Conservation (phyloP, 148 eudicot genomes). For the Talinum fruticosum region DNA sequence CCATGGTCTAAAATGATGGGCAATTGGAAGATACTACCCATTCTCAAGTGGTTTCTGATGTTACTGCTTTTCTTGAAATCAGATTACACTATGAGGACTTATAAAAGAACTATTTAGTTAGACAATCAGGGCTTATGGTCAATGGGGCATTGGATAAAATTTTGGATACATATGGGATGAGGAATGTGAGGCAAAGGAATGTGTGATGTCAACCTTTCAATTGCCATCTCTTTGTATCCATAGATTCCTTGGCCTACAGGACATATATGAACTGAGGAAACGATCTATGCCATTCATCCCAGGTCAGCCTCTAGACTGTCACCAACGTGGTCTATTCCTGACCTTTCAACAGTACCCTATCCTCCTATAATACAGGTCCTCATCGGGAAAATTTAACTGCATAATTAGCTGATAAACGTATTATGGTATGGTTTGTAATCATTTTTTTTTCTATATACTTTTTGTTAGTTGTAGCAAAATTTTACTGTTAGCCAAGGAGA, state of each 20-base stretch:
- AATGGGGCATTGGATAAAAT: constrained; percentile 25
- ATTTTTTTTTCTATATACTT: not conserved
- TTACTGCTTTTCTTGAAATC: not conserved
- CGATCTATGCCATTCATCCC: constrained; percentile 18
- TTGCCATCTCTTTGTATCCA: constrained; percentile 18
- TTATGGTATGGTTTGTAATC: too few relatives aligned
- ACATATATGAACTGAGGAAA: constrained; percentile 10
- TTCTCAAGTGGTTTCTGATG: constrained; percentile 10
- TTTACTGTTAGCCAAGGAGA: not conserved
- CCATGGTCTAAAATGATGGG: not conserved
- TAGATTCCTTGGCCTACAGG: constrained; percentile 12
- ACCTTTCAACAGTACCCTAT: constrained; percentile 13
- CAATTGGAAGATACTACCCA: not conserved
- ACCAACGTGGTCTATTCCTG: constrained; percentile 14
- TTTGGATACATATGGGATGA: constrained; percentile 27
- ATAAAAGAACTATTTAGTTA: not conserved
- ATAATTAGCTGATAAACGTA: too few relatives aligned
- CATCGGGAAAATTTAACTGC: not conserved
- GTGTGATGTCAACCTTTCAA: constrained; percentile 28
- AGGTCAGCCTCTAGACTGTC: constrained; percentile 8
- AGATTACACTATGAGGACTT: not conserved
- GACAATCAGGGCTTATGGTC: constrained; percentile 11
- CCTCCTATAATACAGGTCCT: constrained; percentile 2
- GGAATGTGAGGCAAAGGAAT: constrained; percentile 17
- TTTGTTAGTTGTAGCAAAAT: not conserved